These are phyloP conservation scores for Roridomyces roridus DNA, from an alignment of 768 basidiomycete genomes.

Conservation along the genomic window DNA sequence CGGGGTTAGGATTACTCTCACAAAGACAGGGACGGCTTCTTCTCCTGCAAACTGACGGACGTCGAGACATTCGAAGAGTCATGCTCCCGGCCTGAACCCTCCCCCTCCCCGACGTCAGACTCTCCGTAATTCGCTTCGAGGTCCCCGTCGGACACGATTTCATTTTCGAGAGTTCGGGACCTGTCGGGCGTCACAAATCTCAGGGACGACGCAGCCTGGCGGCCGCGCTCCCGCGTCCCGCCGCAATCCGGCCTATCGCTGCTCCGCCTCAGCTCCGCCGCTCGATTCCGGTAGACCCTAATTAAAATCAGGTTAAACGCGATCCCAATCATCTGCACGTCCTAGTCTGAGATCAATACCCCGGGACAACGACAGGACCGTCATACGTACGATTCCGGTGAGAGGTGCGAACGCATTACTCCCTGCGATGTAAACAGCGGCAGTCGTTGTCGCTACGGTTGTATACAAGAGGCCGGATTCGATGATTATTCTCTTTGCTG, in stretches of 20 bases:
- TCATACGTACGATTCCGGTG: constrained; percentile 1
- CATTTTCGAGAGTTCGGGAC: neutral
- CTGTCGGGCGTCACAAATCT: neutral
- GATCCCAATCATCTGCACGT: constrained; percentile 13
- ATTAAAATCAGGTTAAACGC: constrained; percentile 20
- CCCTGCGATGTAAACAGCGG: neutral
- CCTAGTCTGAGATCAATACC: neutral
- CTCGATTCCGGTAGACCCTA: constrained; percentile 5
- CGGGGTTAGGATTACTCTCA: too few relatives aligned
- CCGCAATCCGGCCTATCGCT: neutral
- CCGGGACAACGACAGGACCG: neutral
- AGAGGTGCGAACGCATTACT: constrained; percentile 13
- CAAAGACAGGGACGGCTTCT: too few relatives aligned
- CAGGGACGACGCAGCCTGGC: neutral
- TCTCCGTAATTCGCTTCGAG: neutral
- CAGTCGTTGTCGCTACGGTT: neutral
- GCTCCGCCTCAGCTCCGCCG: neutral
- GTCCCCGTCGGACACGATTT: neutral
- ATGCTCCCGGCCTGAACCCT: too few relatives aligned
- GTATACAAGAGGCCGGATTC: constrained; percentile 17
- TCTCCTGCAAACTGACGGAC: too few relatives aligned
- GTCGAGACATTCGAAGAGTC: too few relatives aligned
- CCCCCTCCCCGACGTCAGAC: neutral
- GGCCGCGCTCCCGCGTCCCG: neutral
- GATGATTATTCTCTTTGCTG: constrained; percentile 6